These are phyloP conservation scores for Aquilaria yunnanensis DNA, from an alignment of 345 rosid species.

Conservation along the genomic window DNA sequence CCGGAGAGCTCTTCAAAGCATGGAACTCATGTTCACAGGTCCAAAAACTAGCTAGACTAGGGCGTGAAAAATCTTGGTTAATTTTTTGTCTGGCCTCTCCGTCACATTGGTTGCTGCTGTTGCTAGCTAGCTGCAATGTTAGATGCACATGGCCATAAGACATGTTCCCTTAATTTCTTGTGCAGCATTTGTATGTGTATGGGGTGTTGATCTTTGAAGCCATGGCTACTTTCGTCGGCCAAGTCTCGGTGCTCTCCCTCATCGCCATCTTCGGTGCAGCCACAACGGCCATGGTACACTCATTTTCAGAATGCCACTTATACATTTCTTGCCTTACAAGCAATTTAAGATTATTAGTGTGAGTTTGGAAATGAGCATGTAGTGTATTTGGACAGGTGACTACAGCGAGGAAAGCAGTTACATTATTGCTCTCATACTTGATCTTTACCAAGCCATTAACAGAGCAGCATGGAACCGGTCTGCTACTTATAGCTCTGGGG, in stretches of 20 bases:
- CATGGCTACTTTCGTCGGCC: constrained; percentile 92
- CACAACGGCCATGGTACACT: constrained; percentile 81
- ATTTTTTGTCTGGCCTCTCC: neutral
- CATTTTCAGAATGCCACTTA: neutral
- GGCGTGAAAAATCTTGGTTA: constrained; percentile 1
- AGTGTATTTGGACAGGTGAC: constrained; percentile 33
- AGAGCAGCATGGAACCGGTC: constrained; percentile 70
- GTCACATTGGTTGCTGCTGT: no score
- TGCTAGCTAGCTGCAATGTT: no score
- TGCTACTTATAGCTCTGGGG: constrained; percentile 71
- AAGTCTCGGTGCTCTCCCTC: constrained; percentile 88
- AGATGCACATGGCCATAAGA: neutral
- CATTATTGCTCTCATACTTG: constrained; percentile 72
- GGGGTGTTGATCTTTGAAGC: constrained; percentile 92
- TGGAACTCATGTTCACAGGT: constrained; percentile 95
- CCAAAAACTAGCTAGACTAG: constrained; percentile 6
- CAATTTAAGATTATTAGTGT: neutral
- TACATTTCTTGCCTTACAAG: neutral
- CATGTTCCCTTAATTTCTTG: neutral
- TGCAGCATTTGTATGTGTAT: constrained; percentile 90
- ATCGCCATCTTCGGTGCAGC: constrained; percentile 96
- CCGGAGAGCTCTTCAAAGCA: constrained; percentile 91
- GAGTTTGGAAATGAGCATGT: neutral
- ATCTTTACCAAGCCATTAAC: constrained; percentile 88
- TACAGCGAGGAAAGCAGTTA: constrained; percentile 66